phyloP scores from a whole-genome alignment of 306 rosid species.

The Vicia sativa region DNA sequence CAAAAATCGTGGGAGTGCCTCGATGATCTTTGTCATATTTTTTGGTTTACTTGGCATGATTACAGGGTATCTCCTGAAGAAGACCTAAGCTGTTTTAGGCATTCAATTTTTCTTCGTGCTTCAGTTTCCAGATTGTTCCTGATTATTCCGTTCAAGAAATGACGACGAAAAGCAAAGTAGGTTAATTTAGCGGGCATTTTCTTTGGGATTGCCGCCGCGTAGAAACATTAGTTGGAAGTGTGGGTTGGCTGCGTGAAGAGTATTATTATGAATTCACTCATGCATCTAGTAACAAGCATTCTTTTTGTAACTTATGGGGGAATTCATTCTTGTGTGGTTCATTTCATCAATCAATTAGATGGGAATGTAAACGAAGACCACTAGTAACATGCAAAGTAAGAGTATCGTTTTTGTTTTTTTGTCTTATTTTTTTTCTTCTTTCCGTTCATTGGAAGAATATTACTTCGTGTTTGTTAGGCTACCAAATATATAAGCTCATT shows the following conservation, averaged over 20 bases:
- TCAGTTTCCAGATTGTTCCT: slow-evolving; percentile 43
- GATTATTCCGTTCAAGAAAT: slow-evolving; percentile 49
- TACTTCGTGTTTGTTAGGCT: not conserved
- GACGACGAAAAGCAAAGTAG: slow-evolving; percentile 54
- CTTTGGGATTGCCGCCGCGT: slow-evolving; percentile 26
- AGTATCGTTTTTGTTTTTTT: slow-evolving; percentile 4
- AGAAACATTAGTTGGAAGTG: slow-evolving; percentile 45
- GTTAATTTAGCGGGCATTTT: slow-evolving; percentile 39
- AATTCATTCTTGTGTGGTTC: slow-evolving; percentile 42
- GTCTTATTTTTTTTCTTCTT: no score
- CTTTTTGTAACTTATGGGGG: slow-evolving; percentile 60
- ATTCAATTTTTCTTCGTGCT: slow-evolving; percentile 37
- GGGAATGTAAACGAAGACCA: slow-evolving; percentile 32
- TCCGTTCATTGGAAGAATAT: no score
- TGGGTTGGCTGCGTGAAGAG: slow-evolving; percentile 47
- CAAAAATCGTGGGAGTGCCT: slow-evolving; percentile 63
- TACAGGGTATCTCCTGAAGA: slow-evolving; percentile 76
- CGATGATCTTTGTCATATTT: slow-evolving; percentile 61
- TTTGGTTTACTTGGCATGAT: slow-evolving; percentile 68
- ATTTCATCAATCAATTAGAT: slow-evolving; percentile 29
- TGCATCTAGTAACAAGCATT: slow-evolving; percentile 55
- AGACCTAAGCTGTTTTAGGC: slow-evolving; percentile 44
- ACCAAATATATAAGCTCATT: not conserved
- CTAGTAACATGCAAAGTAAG: slow-evolving; percentile 42
- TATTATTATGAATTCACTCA: slow-evolving; percentile 46